Evolutionary conservation across 768 basidiomycete genomes (phyloP).

Genomic region (Chlorophyllum brunneum): DNA sequence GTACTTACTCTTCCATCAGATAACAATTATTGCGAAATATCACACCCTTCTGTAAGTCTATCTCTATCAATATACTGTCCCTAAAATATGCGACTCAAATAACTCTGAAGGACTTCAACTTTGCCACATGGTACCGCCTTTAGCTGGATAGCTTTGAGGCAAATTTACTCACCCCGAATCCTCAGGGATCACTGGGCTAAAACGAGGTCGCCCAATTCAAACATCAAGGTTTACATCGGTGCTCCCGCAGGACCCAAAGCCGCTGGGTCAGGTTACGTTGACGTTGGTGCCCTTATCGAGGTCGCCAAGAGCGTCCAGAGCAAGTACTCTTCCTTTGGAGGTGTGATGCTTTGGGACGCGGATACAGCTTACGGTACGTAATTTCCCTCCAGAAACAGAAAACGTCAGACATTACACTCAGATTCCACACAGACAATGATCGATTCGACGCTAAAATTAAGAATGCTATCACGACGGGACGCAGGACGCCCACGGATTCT

Average conservation of each 20-base stretch:
- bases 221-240: slow-evolving; percentile 60
- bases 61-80: neutral
- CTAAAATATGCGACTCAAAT: slow-evolving; percentile 1
- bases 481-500: slow-evolving; percentile 13
- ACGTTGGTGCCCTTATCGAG: slow-evolving; percentile 35
- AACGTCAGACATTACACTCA: neutral
- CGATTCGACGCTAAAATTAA: slow-evolving; percentile 61
- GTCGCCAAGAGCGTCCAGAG: slow-evolving; percentile 42
- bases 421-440: slow-evolving; percentile 43
- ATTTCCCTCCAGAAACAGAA: slow-evolving; percentile 1
- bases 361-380: slow-evolving; percentile 38
- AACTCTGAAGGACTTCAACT: slow-evolving; percentile 43
- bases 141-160: neutral
- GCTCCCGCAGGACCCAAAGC: slow-evolving; percentile 50
- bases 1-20: slow-evolving; percentile 22
- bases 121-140: slow-evolving; percentile 35
- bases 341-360: slow-evolving; percentile 48
- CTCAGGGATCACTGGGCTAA: slow-evolving; percentile 59
- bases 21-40: slow-evolving; percentile 57
- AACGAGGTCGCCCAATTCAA: slow-evolving; percentile 48
- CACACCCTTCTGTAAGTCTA: slow-evolving; percentile 30
- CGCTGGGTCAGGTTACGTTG: slow-evolving; percentile 51
- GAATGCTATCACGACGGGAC: slow-evolving; percentile 37
- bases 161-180: neutral
- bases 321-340: slow-evolving; percentile 58